Base-by-base conservation (phyloP, 1,139 yeast genomes). In the Yamadazyma sp. region DNA sequence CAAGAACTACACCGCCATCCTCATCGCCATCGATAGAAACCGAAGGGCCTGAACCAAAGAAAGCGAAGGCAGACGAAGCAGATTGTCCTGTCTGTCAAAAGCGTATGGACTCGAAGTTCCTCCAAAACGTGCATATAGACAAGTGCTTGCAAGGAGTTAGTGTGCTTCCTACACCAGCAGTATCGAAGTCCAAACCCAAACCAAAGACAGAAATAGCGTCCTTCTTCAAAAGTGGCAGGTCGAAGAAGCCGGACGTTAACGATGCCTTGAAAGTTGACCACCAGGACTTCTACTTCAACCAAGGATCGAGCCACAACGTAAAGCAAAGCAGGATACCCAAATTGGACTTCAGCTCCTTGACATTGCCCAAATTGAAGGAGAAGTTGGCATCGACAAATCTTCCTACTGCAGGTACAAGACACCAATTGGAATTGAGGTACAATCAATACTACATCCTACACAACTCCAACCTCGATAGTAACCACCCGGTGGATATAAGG, bases 391-490 rank as follows among this genome's bases (percentile, higher is more conserved):
- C 73, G 5, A 57, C 79, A 24, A 77, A 79, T 16, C 58, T 91
- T 5, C 77, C 91, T 0, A 69, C 79, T 0, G 56, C 58, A 4
- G 98, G 98, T 0, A 63, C 82, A 2, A 66, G 87, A 46, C 64
- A 64, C 18, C 84, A 79, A 48, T 55, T 89, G 49, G 91, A 87
- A 45, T 64, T 76, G 24, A 66, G 98, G 34, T 86, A 85, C 56
- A 81, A 81, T 44, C 95, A 91, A 48, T 91, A 83, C 66, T 80
- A 86, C 45, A 79, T 84, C 27, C 57, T 89, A 12, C 86, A 83
- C 79, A 91, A 91, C 54, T 83, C 96, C 14, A 89, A 89, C 53
- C 73, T 83, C 37, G 97, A 89, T 54, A 75, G 89, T n/a, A 68
- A 77, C 36, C 69, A 69, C 22, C 97, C 96, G 0, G 77, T 76